A percentile compares a stretch with the other conserved stretches of the same genome.
Conservation (phyloP, 179 eudicot genomes). For the Nepenthes alata region DNA sequence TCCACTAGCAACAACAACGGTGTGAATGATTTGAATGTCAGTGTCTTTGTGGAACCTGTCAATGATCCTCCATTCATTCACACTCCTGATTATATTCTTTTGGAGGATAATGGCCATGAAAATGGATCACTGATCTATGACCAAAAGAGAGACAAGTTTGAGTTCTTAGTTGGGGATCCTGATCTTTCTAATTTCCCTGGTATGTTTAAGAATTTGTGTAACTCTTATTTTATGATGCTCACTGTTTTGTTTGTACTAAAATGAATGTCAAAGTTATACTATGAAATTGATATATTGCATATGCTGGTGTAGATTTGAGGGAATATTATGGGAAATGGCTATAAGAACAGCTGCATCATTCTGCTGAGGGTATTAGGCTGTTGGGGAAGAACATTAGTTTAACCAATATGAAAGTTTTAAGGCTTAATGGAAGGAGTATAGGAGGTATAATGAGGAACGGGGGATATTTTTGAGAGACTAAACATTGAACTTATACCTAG, state of each 20-base stretch:
- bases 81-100: slow-evolving; percentile 44
- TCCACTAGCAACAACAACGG: slow-evolving; percentile 56
- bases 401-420: too few species aligned
- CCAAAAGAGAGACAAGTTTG: slow-evolving; percentile 28
- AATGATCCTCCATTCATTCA: slow-evolving; percentile 76
- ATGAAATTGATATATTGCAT: too few species aligned
- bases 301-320: too few species aligned
- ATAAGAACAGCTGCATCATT: too few species aligned
- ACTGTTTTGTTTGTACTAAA: background rate
- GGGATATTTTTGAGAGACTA: background rate
- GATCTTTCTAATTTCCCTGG: slow-evolving; percentile 63
- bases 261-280: background rate
- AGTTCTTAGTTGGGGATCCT: slow-evolving; percentile 65
- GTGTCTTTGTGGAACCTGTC: slow-evolving; percentile 59
- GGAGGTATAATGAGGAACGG: too few species aligned
- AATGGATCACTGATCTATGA: slow-evolving; percentile 43
- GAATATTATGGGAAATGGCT: too few species aligned
- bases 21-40: slow-evolving; percentile 42
- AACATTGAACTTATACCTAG: background rate
- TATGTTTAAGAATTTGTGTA: slow-evolving; percentile 15
- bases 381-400: too few species aligned
- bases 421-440: too few species aligned
- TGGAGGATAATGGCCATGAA: slow-evolving; percentile 32
- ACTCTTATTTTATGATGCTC: too few species aligned
- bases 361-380: too few species aligned